phyloP scores from a whole-genome alignment of 2,329 filamentous ascomycete genomes.

The Hymenotorrendiella dingleyae region DNA sequence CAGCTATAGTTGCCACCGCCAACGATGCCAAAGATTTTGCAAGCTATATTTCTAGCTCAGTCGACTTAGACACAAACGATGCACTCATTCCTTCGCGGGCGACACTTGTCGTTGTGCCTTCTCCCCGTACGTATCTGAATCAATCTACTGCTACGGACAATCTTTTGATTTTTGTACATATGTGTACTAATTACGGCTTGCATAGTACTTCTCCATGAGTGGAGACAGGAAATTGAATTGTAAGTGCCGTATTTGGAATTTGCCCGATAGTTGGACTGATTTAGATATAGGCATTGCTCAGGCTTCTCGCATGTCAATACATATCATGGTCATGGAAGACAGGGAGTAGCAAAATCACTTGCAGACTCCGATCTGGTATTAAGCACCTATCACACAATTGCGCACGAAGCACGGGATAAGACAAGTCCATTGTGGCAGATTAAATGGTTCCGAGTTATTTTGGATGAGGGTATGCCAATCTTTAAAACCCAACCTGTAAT shows the following conservation, averaged over 20 bases:
- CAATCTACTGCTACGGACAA: not conserved
- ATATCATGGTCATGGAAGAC: conserved; percentile 34
- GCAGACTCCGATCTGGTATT: conserved; percentile 37
- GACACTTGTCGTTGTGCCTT: conserved; percentile 41
- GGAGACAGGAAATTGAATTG: not conserved
- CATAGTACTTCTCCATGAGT: not conserved
- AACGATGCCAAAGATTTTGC: not conserved
- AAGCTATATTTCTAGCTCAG: not conserved
- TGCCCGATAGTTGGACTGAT: too few relatives aligned
- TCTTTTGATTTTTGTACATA: too few relatives aligned
- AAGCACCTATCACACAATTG: conserved; percentile 42
- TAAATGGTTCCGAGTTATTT: conserved; percentile 38
- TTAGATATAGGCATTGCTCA: conserved; percentile 30
- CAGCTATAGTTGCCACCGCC: conserved; percentile 34
- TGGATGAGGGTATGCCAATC: conserved; percentile 43
- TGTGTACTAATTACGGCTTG: too few relatives aligned
- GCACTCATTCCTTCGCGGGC: conserved; percentile 25
- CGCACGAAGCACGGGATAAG: conserved; percentile 30
- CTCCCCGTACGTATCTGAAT: conserved; percentile 32
- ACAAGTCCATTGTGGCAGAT: conserved; percentile 30
- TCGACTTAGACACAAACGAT: not conserved
- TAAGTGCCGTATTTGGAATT: not conserved
- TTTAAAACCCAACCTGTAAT: too few relatives aligned
- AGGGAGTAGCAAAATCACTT: conserved; percentile 25
- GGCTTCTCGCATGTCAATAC: conserved; percentile 16